Conservation (phyloP, 805 yeast species). For the Wickerhamiella cacticola region DNA sequence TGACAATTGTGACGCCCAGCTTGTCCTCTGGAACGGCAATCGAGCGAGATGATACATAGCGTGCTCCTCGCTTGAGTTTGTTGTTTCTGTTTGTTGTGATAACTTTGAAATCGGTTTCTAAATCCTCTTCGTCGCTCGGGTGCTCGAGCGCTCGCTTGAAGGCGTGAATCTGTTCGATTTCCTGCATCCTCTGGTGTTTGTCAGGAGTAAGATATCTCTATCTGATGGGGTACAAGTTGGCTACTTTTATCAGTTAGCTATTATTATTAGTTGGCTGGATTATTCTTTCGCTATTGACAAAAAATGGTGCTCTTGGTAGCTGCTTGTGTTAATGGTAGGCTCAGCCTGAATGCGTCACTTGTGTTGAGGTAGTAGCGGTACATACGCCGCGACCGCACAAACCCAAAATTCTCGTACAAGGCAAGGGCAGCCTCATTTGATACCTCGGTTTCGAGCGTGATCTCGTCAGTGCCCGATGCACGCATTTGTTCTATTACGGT, state of each 20-base stretch:
- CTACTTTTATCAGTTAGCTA: too few relatives aligned
- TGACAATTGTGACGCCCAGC: constrained; percentile 24
- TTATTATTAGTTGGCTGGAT: too few relatives aligned
- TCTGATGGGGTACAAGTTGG: too few relatives aligned
- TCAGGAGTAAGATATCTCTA: too few relatives aligned
- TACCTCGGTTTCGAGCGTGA: constrained; percentile 87
- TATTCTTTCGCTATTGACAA: neutral
- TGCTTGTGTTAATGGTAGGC: constrained; percentile 62
- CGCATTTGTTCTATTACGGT: constrained; percentile 54
- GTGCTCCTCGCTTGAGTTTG: constrained; percentile 42
- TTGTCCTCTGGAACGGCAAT: constrained; percentile 26
- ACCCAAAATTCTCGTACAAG: constrained; percentile 66
- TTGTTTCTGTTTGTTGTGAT: constrained; percentile 44
- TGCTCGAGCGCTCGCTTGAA: constrained; percentile 28
- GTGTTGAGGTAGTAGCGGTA: constrained; percentile 81
- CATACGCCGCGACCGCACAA: constrained; percentile 59
- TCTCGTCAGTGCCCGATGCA: constrained; percentile 62
- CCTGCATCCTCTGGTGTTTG: constrained; percentile 5
- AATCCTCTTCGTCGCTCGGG: constrained; percentile 21
- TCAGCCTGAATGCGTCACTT: constrained; percentile 82
- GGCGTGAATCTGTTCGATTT: constrained; percentile 16
- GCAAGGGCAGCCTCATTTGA: constrained; percentile 57
- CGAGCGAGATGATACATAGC: constrained; percentile 36
- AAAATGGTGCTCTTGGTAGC: constrained; percentile 28
- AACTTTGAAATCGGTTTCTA: constrained; percentile 24